A percentile compares a stretch with the other conserved stretches of the same genome.
Conservation (phyloP, 768 basidiomycete genomes). For the Kwoniella dejecticola region DNA sequence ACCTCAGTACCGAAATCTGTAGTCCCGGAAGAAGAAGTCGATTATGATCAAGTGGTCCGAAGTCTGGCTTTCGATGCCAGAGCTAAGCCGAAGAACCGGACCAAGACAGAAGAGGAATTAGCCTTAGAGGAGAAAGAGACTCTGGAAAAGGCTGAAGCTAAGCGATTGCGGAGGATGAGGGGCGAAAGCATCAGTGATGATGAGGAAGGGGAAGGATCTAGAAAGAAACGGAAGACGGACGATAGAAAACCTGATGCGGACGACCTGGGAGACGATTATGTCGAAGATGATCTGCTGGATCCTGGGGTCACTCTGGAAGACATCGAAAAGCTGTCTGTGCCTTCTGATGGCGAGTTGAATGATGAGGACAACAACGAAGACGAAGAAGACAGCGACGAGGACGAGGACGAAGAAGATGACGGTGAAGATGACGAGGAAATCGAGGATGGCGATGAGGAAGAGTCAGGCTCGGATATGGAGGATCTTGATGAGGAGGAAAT, state of each 20-base stretch:
- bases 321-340: constrained; percentile 54
- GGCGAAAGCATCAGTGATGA: constrained; percentile 72
- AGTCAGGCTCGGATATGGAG: constrained; percentile 47
- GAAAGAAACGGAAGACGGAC: constrained; percentile 49
- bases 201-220: constrained; percentile 57
- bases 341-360: constrained; percentile 56
- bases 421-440: constrained; percentile 56
- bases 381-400: constrained; percentile 40
- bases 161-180: constrained; percentile 77
- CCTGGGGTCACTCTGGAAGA: constrained; percentile 42
- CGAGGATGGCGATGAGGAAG: constrained; percentile 55
- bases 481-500: constrained; percentile 33
- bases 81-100: constrained; percentile 89
- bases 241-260: constrained; percentile 69
- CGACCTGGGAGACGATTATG: constrained; percentile 85
- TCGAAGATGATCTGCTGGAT: constrained; percentile 43
- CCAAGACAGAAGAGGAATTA: constrained; percentile 93
- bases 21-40: constrained; percentile 55
- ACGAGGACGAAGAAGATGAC: constrained; percentile 55
- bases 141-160: constrained; percentile 80
- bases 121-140: constrained; percentile 83
- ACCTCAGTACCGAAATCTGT: constrained; percentile 5
- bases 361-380: constrained; percentile 30
- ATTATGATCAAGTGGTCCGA: constrained; percentile 90
- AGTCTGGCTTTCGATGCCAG: constrained; percentile 91